These are phyloP conservation scores for Lipomyces orientalis DNA, from an alignment of 805 yeast species.

Conservation along the genomic window DNA sequence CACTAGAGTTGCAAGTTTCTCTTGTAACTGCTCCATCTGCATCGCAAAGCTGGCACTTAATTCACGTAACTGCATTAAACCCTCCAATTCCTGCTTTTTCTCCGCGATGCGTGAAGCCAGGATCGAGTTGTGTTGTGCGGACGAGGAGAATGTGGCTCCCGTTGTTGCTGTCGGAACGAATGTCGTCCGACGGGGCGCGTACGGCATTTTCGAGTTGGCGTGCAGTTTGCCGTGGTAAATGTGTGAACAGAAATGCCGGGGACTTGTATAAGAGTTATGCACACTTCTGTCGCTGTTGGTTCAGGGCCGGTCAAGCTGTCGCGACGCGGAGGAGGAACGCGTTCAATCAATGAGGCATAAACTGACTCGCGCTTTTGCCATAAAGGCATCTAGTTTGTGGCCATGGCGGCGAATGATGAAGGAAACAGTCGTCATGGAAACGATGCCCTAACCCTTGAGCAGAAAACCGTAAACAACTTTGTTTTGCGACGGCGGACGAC, in stretches of 20 bases:
- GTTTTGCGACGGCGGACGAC: background rate
- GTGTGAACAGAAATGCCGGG: background rate
- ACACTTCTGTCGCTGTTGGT: too few species aligned
- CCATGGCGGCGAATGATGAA: too few species aligned
- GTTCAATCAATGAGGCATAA: too few species aligned
- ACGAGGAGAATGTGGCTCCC: background rate
- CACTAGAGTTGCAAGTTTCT: slow-evolving; percentile 28
- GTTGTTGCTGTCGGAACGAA: slow-evolving; percentile 26
- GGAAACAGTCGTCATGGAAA: slow-evolving; percentile 15
- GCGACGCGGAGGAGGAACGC: too few species aligned
- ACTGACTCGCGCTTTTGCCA: too few species aligned
- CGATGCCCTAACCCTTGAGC: background rate
- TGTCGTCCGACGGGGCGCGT: slow-evolving; percentile 33
- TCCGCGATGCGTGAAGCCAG: slow-evolving; percentile 30
- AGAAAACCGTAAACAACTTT: slow-evolving; percentile 5
- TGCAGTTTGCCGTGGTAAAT: background rate
- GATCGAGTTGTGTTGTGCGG: slow-evolving; percentile 25
- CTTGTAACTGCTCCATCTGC: slow-evolving; percentile 33
- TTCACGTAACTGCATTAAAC: slow-evolving; percentile 29
- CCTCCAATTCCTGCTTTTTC: slow-evolving; percentile 30
- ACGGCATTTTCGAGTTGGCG: slow-evolving; percentile 20
- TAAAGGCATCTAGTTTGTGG: too few species aligned
- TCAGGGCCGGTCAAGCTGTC: too few species aligned
- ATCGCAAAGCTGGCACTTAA: slow-evolving; percentile 28
- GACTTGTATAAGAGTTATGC: background rate